Evolutionary conservation across 306 rosid genomes (phyloP).

Genomic region (Glycine tomentella): DNA sequence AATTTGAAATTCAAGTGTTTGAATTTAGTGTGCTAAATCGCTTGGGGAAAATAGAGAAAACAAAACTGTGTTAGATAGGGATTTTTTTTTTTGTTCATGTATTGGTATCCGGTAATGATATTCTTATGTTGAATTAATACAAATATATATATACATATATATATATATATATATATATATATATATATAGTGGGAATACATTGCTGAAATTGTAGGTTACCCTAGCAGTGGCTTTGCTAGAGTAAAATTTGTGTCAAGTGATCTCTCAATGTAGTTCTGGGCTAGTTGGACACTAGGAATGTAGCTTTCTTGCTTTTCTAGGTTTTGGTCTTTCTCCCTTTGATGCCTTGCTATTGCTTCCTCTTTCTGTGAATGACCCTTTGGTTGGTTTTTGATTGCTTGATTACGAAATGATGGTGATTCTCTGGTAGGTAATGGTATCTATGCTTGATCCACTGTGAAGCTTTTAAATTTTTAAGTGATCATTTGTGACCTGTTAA

Average conservation of each 20-base stretch:
- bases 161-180: too few species aligned
- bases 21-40: not conserved
- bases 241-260: not conserved
- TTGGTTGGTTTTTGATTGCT: not conserved
- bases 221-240: not conserved
- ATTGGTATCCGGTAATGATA: not conserved
- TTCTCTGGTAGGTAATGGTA: not conserved
- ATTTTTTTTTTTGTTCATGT: not conserved
- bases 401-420: not conserved
- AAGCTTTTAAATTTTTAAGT: not conserved
- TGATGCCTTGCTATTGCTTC: not conserved
- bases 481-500: conserved; percentile 11
- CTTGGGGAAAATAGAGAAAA: not conserved
- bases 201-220: not conserved
- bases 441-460: not conserved
- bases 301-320: not conserved
- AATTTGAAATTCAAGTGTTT: not conserved
- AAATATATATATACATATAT: too few species aligned
- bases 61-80: too few species aligned
- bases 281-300: not conserved
- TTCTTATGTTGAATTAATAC: not conserved
- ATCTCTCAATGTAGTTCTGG: not conserved
- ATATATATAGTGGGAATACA: not conserved
- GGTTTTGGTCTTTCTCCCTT: not conserved
- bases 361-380: not conserved